Evolutionary conservation across 345 rosid species (phyloP).

Genomic region (Eucalyptus pauciflora): DNA sequence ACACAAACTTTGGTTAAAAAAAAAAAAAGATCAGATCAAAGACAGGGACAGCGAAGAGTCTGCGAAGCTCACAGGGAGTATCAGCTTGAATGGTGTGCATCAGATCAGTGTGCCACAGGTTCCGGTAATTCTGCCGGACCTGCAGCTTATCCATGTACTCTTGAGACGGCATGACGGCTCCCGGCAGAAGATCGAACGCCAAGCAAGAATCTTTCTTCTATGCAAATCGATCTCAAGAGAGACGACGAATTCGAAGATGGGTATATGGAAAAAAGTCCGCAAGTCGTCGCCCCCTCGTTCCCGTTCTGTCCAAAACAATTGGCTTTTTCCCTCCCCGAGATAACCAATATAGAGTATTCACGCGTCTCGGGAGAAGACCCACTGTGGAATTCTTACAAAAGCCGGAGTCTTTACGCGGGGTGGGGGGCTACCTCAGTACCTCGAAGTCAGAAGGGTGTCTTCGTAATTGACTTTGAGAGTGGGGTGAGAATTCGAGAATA

Average conservation of each 20-base stretch:
- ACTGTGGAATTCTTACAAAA: neutral
- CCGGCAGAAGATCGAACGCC: neutral
- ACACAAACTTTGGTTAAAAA: neutral
- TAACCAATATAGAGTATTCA: neutral
- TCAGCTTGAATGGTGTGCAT: constrained; percentile 52
- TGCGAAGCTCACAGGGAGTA: constrained; percentile 38
- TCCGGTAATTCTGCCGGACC: constrained; percentile 69
- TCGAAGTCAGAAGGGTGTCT: neutral
- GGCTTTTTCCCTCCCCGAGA: neutral
- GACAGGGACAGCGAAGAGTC: neutral
- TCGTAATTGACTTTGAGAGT: neutral
- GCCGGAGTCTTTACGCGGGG: neutral
- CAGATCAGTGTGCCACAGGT: constrained; percentile 93
- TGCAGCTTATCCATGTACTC: constrained; percentile 79
- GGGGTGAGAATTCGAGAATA: neutral
- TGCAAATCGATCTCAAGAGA: neutral
- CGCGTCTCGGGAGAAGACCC: neutral
- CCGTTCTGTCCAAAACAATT: neutral
- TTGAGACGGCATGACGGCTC: constrained; percentile 43
- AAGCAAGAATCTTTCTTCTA: neutral
- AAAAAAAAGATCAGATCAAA: neutral
- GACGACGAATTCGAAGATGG: neutral
- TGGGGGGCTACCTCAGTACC: neutral
- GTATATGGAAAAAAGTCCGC: neutral
- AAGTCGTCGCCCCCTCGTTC: neutral